Evolutionary conservation across 176 grass and related monocot genomes (phyloP), one percentile per base, ranked within the genome.

Genomic region (Zea luxurians): DNA sequence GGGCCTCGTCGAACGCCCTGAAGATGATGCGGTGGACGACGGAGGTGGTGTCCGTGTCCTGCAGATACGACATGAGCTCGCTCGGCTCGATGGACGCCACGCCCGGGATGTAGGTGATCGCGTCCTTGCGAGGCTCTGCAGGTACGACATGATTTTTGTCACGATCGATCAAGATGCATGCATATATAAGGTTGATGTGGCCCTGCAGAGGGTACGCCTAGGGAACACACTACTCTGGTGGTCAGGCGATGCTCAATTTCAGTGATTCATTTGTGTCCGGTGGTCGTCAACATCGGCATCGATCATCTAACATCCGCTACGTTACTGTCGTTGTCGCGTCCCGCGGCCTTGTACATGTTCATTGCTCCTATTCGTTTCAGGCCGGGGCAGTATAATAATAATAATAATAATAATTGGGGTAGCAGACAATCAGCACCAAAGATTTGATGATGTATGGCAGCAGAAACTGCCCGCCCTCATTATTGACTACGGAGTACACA

Each of bases 21-120:
- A 73, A 82, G 64, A 90, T 90, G 74, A 97, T 84, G 65, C 89
- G 90, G 47, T 97, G 90, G 17, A 82, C 87, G 4, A 90, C 79
- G n/a, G 82, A 70, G 10, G 87, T 90, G 13, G 85, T 78, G 78
- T 92, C 75, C 10, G 79, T 88, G 1, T 84, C 80, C 78, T 90
- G 90, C 4, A 90, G 85, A 69, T 86, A 88, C 37, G 90, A 90
- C 71, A 75, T 84, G 27, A 97, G 90, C 64, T 97, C 93, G 21
- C 9, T 6, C 48, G 93, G 87, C 62, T 92, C 85, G 61, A 97
- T 92, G 17, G 71, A 36, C 11, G 80, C 27, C 63, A 97, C 82
- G 7, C 93, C 93, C 0, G 93, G 93, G 61, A 97, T 84, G 93
- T 97, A 97, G 21, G 79, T 92, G 75, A 97, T 88, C 37, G 83